These are phyloP conservation scores for Stropharia rugosoannulata DNA, from an alignment of 768 basidiomycete species.

Conservation along the genomic window DNA sequence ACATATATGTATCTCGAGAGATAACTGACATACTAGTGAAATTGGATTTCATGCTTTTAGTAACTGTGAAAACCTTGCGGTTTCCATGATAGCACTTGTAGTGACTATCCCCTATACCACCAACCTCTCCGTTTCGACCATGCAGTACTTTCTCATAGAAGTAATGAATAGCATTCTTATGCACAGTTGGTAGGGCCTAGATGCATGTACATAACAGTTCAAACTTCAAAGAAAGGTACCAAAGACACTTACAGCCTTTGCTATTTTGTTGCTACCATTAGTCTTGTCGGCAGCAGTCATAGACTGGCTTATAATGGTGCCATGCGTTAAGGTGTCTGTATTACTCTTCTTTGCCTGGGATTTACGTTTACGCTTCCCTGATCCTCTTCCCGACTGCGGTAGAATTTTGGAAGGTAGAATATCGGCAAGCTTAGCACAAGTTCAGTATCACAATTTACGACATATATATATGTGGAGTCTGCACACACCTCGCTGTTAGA, in stretches of 20 bases:
- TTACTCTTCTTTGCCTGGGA: not conserved
- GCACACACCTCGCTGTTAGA: slow-evolving; percentile 1
- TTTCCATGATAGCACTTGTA: slow-evolving; percentile 16
- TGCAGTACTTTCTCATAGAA: slow-evolving; percentile 10
- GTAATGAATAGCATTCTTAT: slow-evolving; percentile 6
- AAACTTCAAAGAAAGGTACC: not conserved
- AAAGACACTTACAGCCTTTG: not conserved
- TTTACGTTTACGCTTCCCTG: not conserved
- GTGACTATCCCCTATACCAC: slow-evolving; percentile 9
- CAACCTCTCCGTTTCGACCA: slow-evolving; percentile 2
- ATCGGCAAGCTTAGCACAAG: slow-evolving; percentile 4
- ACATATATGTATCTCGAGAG: not conserved
- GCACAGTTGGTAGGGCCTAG: not conserved
- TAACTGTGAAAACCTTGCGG: slow-evolving; percentile 8
- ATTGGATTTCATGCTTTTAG: slow-evolving; percentile 5
- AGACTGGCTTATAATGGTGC: not conserved
- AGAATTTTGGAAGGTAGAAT: slow-evolving; percentile 4
- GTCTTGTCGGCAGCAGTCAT: not conserved
- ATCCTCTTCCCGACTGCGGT: not conserved
- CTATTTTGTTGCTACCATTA: not conserved
- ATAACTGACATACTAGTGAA: slow-evolving; percentile 5
- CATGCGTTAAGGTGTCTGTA: not conserved
- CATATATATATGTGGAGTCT: not conserved
- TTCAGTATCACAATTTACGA: not conserved
- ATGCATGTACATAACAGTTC: not conserved